Base-by-base conservation (phyloP, 176 grass and related monocot genomes). In the Poa annua region DNA sequence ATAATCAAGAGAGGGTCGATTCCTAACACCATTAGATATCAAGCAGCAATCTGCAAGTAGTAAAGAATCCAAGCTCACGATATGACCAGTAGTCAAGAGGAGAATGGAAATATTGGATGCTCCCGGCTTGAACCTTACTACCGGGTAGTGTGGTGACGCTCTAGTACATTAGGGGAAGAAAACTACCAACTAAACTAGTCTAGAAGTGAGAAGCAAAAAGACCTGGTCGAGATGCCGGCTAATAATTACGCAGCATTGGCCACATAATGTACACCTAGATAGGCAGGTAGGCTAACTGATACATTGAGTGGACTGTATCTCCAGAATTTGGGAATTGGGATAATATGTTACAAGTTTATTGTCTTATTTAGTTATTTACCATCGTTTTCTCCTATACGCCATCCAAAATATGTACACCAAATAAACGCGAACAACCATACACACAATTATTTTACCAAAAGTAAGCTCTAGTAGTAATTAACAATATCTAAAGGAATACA, bases 331-430 rank as follows among this genome's bases (percentile, higher is more conserved):
- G 61, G 26, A 64, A 64, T 21, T 81, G 49, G 13, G 25, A 68
- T 62, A 36, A 54, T 32, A 88, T 55, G 14, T 74, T 55, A 45
- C 4, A 29, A 65, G 45, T 34, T 77, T 47, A 72, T 45, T 78
- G 32, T 12, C 45, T 65, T 47, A 42, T 79, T 4, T 64, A 45
- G 16, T n/a, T n/a, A n/a, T n/a, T n/a, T n/a, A n/a, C n/a, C 60
- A 22, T 52, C 32, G 19, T 47, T 47, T 81, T 22, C 14, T 66
- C 55, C 17, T 24, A 88, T 41, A 79, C 19, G 71, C 83, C 71
- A 45, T 71, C 19, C 24, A 71, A 41, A 88, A 83, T 61, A 77
- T 62, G 73, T 7, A 49, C 24, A 34, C 22, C 11, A 69, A 69
- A 78, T 24, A 53, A 85, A 65, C 17, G 59, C 6, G 51, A 84